phyloP scores from a whole-genome alignment of 805 yeast genomes.

The Ogataea paradorogensis region DNA sequence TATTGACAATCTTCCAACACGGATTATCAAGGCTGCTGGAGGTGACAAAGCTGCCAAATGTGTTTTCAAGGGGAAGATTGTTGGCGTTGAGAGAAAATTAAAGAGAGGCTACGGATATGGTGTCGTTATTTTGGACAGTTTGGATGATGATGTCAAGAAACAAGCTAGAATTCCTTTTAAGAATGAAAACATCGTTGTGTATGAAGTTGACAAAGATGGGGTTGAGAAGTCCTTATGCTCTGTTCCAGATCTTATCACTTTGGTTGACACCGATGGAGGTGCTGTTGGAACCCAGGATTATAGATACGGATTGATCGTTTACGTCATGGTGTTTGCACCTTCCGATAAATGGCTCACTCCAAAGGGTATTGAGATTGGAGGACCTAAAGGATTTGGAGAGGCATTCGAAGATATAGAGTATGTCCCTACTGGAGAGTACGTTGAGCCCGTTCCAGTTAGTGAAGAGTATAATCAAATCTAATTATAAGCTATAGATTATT shows the following conservation, averaged over 20 bases:
- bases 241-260: conserved; percentile 42
- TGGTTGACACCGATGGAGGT: conserved; percentile 38
- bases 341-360: conserved; percentile 34
- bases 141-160: conserved; percentile 14
- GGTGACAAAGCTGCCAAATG: conserved; percentile 32
- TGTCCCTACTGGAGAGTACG: conserved; percentile 36
- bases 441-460: conserved; percentile 14
- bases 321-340: conserved; percentile 38
- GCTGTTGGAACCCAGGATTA: conserved; percentile 48
- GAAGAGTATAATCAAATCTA: conserved; percentile 6
- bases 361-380: conserved; percentile 39
- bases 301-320: conserved; percentile 41
- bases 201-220: conserved; percentile 21
- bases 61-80: conserved; percentile 40
- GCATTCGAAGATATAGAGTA: conserved; percentile 36
- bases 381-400: conserved; percentile 34
- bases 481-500: not conserved
- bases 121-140: conserved; percentile 31
- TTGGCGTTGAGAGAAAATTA: conserved; percentile 39
- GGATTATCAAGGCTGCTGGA: conserved; percentile 36
- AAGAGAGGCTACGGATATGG: conserved; percentile 44
- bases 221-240: conserved; percentile 31
- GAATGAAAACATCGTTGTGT: conserved; percentile 42
- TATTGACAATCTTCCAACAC: conserved; percentile 32
- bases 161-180: conserved; percentile 38